These are phyloP conservation scores for Ogataea nonfermentans DNA, from an alignment of 805 yeast genomes.

Conservation along the genomic window DNA sequence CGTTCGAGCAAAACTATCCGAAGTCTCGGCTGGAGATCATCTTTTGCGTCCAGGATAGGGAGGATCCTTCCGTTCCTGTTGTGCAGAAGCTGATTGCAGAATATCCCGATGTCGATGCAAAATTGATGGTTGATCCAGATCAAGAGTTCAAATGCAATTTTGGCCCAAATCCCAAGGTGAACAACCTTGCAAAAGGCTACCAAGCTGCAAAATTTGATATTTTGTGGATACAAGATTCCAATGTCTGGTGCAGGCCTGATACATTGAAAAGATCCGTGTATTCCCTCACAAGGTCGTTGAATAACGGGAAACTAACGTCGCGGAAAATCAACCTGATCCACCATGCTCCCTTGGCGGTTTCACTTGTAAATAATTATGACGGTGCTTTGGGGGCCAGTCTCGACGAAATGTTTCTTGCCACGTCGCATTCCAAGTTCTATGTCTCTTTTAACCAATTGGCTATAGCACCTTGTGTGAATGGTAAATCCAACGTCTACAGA, in stretches of 20 bases:
- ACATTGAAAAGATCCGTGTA: slow-evolving; percentile 63
- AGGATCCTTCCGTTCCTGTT: slow-evolving; percentile 65
- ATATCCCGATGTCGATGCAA: slow-evolving; percentile 58
- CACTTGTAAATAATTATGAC: slow-evolving; percentile 15
- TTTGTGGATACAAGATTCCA: slow-evolving; percentile 83
- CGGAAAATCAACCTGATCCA: slow-evolving; percentile 68
- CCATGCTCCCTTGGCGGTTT: slow-evolving; percentile 71
- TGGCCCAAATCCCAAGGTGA: slow-evolving; percentile 90
- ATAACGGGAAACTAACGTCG: slow-evolving; percentile 44
- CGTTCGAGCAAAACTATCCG: slow-evolving; percentile 70
- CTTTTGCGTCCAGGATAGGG: slow-evolving; percentile 65
- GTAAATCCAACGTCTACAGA: slow-evolving; percentile 79
- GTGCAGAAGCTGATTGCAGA: slow-evolving; percentile 47
- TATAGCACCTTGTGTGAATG: slow-evolving; percentile 88
- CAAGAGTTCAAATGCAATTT: slow-evolving; percentile 41
- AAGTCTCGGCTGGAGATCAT: slow-evolving; percentile 57
- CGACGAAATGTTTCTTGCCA: slow-evolving; percentile 81
- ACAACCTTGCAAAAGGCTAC: slow-evolving; percentile 82
- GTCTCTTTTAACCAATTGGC: slow-evolving; percentile 70
- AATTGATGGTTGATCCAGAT: slow-evolving; percentile 49
- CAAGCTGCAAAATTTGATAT: slow-evolving; percentile 64
- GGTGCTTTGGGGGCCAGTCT: slow-evolving; percentile 58
- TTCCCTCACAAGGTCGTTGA: slow-evolving; percentile 46
- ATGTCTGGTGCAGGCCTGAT: slow-evolving; percentile 72
- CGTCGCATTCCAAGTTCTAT: slow-evolving; percentile 85